These are phyloP conservation scores for Neonectria punicea DNA, from an alignment of 2,329 filamentous ascomycete species.

Conservation along the genomic window DNA sequence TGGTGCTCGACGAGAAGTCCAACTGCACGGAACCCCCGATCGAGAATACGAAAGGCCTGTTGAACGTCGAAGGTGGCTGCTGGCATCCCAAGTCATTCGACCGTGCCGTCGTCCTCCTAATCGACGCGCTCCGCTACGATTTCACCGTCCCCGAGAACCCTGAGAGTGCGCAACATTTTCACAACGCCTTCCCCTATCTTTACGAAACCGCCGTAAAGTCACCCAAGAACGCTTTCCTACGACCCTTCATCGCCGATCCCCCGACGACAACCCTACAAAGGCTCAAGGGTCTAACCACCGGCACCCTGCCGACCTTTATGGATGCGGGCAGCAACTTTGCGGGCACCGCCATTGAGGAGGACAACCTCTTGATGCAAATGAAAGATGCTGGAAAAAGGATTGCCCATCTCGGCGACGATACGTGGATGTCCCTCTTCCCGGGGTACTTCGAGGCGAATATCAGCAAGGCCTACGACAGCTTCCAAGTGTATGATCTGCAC, in stretches of 20 bases:
- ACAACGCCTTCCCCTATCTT: slow-evolving; percentile 87
- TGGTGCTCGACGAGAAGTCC: slow-evolving; percentile 82
- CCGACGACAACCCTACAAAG: slow-evolving; percentile 93
- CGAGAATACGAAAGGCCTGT: slow-evolving; percentile 53
- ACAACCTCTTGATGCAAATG: slow-evolving; percentile 78
- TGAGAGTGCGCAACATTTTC: slow-evolving; percentile 66
- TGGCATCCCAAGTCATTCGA: slow-evolving; percentile 97
- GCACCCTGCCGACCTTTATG: slow-evolving; percentile 92
- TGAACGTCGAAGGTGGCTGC: slow-evolving; percentile 74
- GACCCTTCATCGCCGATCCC: slow-evolving; percentile 96
- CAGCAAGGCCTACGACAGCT: slow-evolving; percentile 91
- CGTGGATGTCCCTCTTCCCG: slow-evolving; percentile 93
- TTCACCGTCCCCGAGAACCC: slow-evolving; percentile 81
- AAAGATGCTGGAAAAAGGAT: slow-evolving; percentile 75
- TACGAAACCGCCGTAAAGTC: slow-evolving; percentile 81
- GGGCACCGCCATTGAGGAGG: slow-evolving; percentile 94
- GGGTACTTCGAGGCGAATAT: slow-evolving; percentile 91
- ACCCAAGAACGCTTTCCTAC: slow-evolving; percentile 86
- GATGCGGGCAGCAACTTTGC: slow-evolving; percentile 96
- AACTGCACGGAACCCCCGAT: slow-evolving; percentile 76
- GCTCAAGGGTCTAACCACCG: slow-evolving; percentile 93
- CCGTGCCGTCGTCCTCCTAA: slow-evolving; percentile 88
- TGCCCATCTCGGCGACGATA: slow-evolving; percentile 97
- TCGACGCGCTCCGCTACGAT: slow-evolving; percentile 96
- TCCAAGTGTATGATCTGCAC: slow-evolving; percentile 98